Evolutionary conservation across 306 rosid species (phyloP).

Genomic region (Gastrolobium bilobum): DNA sequence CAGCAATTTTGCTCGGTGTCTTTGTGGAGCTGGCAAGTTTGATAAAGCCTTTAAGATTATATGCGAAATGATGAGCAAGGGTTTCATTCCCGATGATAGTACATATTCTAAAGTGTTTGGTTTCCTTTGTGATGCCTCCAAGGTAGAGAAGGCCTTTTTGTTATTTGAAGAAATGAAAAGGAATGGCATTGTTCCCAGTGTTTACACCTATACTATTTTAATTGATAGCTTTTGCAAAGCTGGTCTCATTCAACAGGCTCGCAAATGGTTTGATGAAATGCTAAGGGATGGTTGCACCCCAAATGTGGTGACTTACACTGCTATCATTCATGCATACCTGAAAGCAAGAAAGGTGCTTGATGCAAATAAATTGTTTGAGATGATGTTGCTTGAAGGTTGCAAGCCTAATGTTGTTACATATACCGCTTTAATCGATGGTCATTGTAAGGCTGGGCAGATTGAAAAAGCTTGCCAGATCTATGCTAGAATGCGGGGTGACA

Average conservation of each 20-base stretch:
- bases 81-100: constrained; percentile 80
- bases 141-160: constrained; percentile 81
- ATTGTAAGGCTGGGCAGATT: constrained; percentile 79
- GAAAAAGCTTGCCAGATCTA: constrained; percentile 85
- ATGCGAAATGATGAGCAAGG: constrained; percentile 82
- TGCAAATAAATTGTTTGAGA: constrained; percentile 81
- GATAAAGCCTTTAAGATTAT: constrained; percentile 78
- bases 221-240: constrained; percentile 86
- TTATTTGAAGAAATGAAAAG: constrained; percentile 84
- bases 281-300: constrained; percentile 74
- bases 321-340: constrained; percentile 85
- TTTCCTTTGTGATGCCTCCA: constrained; percentile 72
- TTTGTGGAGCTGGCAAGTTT: constrained; percentile 78
- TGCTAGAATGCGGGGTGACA: constrained; percentile 75
- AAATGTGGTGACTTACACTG: constrained; percentile 87
- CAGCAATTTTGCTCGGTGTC: constrained; percentile 76
- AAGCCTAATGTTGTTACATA: constrained; percentile 79
- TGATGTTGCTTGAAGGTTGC: constrained; percentile 78
- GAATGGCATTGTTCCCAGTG: constrained; percentile 80
- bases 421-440: constrained; percentile 89
- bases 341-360: constrained; percentile 72
- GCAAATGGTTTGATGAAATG: constrained; percentile 85
- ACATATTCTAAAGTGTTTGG: constrained; percentile 89
- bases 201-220: constrained; percentile 80
- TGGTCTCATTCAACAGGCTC: constrained; percentile 85